Evolutionary conservation across 106 monocot genomes (phyloP).

Genomic region (Platanthera zijinensis): DNA sequence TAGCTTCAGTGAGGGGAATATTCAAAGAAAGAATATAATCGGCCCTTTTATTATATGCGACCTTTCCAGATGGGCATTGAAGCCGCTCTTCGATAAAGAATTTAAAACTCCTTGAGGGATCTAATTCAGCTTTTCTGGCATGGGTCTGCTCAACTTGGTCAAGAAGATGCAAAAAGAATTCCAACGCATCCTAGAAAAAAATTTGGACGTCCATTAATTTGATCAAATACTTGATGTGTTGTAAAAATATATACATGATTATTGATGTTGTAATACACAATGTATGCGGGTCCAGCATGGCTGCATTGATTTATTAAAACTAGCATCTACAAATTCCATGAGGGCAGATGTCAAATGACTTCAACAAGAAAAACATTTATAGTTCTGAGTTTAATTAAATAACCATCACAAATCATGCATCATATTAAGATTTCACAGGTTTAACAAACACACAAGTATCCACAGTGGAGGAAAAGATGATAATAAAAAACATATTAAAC

Average conservation of each 20-base stretch:
- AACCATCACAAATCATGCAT: too few relatives aligned
- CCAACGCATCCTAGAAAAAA: slow-evolving; percentile 72
- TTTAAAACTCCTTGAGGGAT: slow-evolving; percentile 78
- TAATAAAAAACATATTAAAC: too few relatives aligned
- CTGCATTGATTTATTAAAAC: not conserved
- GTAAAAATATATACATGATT: not conserved
- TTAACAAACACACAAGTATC: too few relatives aligned
- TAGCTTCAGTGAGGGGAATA: slow-evolving; percentile 74
- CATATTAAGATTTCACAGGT: too few relatives aligned
- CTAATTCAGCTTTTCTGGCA: slow-evolving; percentile 48
- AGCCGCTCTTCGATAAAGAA: slow-evolving; percentile 84
- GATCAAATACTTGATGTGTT: not conserved
- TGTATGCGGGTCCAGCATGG: not conserved
- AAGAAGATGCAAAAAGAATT: slow-evolving; percentile 84
- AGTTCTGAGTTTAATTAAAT: too few relatives aligned
- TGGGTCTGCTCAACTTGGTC: slow-evolving; percentile 80
- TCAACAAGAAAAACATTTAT: not conserved
- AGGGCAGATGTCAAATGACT: not conserved
- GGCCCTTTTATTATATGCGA: slow-evolving; percentile 81
- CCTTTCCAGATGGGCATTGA: slow-evolving; percentile 89
- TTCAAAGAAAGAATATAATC: slow-evolving; percentile 90
- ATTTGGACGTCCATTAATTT: not conserved
- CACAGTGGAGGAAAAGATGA: too few relatives aligned
- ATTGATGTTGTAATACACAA: not conserved
- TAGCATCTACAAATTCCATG: not conserved